These are phyloP conservation scores for Sporothrix phasma DNA, from an alignment of 2,329 filamentous ascomycete genomes.

Conservation along the genomic window DNA sequence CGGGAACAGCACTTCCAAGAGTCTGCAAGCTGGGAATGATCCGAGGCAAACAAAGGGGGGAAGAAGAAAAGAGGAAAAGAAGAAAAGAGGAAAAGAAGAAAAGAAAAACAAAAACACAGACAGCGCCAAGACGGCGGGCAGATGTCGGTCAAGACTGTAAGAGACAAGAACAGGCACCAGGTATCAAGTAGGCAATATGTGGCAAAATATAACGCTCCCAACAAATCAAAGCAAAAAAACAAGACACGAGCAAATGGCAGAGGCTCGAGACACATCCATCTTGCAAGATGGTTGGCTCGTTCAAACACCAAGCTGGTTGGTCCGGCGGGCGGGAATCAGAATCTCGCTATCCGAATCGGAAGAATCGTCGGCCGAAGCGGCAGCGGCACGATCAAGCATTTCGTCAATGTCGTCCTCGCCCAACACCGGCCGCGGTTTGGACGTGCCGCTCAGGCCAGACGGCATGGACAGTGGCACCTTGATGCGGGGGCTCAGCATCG, in stretches of 20 bases:
- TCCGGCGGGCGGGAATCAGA: conserved; percentile 31
- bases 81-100: neutral
- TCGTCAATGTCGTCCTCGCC: conserved; percentile 48
- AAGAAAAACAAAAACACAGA: neutral
- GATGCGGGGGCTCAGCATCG: conserved; percentile 25
- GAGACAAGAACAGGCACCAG: neutral
- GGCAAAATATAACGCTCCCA: neutral
- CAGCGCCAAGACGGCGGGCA: neutral
- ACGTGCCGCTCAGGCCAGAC: conserved; percentile 34
- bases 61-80: neutral
- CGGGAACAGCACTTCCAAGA: neutral
- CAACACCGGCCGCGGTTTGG: conserved; percentile 33
- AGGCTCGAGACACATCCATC: neutral
- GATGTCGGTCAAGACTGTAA: neutral
- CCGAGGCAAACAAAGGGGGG: no score
- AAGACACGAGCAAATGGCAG: neutral
- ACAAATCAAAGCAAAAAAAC: neutral
- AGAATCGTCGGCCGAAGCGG: conserved; percentile 38
- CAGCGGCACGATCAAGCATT: conserved; percentile 44
- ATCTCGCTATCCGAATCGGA: conserved; percentile 52
- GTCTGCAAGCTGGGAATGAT: no score
- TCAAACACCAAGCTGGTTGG: conserved; percentile 9
- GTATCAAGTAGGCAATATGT: neutral
- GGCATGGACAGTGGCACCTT: conserved; percentile 39
- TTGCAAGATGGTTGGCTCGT: neutral